Conservation (phyloP, 441 rosid species). For the Gossypium trilobum region DNA sequence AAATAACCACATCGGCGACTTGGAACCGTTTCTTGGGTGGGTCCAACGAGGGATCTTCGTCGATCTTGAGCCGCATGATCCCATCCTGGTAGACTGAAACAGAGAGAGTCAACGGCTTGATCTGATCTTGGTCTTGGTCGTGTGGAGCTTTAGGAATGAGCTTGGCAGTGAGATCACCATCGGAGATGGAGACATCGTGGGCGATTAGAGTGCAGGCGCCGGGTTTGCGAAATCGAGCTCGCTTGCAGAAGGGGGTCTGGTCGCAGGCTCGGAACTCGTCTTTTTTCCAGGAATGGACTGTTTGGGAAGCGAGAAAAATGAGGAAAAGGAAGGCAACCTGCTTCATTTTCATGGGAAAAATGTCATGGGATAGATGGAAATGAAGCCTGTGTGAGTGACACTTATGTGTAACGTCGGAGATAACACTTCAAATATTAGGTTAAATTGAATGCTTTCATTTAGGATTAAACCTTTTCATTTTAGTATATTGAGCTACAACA, state of each 20-base stretch:
- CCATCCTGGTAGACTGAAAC: slow-evolving; percentile 63
- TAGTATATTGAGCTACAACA: too few species aligned
- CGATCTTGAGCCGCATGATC: slow-evolving; percentile 64
- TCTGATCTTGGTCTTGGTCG: slow-evolving; percentile 29
- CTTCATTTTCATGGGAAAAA: slow-evolving; percentile 35
- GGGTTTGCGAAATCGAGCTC: slow-evolving; percentile 67
- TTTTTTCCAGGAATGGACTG: slow-evolving; percentile 70
- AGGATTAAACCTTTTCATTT: too few species aligned
- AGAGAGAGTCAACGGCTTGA: slow-evolving; percentile 55
- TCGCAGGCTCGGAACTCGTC: slow-evolving; percentile 94
- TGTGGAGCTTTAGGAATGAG: slow-evolving; percentile 30
- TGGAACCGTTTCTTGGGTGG: slow-evolving; percentile 69
- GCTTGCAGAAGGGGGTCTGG: slow-evolving; percentile 95
- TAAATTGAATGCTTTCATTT: too few species aligned
- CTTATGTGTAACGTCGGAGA: background rate
- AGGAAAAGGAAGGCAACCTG: slow-evolving; percentile 26
- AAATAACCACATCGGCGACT: slow-evolving; percentile 65
- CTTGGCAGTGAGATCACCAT: slow-evolving; percentile 71
- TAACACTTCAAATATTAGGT: too few species aligned
- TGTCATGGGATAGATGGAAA: slow-evolving; percentile 7
- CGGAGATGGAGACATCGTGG: slow-evolving; percentile 45
- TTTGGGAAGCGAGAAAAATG: slow-evolving; percentile 32
- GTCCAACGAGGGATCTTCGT: slow-evolving; percentile 54
- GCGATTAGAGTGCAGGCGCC: slow-evolving; percentile 47
- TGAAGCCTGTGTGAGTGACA: background rate